These are phyloP conservation scores for Solioccasus polychromus DNA, from an alignment of 768 basidiomycete species.

Conservation along the genomic window DNA sequence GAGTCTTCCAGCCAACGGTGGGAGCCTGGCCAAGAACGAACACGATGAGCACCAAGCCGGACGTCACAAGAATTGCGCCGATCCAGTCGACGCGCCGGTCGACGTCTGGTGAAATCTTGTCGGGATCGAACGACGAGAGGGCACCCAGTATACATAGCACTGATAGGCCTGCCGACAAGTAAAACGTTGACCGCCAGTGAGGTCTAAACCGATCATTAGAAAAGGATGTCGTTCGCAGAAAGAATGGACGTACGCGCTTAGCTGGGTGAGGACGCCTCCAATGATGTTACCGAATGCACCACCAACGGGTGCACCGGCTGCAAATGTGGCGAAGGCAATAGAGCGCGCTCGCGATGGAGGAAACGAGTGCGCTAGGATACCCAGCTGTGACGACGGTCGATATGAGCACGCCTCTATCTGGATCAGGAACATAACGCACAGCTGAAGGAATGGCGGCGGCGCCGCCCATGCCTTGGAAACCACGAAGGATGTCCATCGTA, in stretches of 20 bases:
- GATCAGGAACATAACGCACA: slow-evolving; percentile 37
- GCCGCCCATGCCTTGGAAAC: slow-evolving; percentile 74
- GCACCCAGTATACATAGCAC: slow-evolving; percentile 51
- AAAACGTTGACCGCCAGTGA: slow-evolving; percentile 72
- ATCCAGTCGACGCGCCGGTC: slow-evolving; percentile 71
- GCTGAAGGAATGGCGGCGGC: slow-evolving; percentile 75
- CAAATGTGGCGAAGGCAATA: slow-evolving; percentile 78
- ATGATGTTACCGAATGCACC: slow-evolving; percentile 65
- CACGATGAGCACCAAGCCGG: slow-evolving; percentile 64
- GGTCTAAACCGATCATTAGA: slow-evolving; percentile 10
- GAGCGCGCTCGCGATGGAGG: slow-evolving; percentile 65
- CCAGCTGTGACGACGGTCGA: slow-evolving; percentile 46
- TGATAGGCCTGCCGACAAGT: slow-evolving; percentile 56
- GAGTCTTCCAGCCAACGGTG: slow-evolving; percentile 61
- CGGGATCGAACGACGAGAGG: slow-evolving; percentile 58
- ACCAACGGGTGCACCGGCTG: slow-evolving; percentile 83
- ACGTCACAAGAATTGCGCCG: slow-evolving; percentile 63
- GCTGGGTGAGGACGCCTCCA: slow-evolving; percentile 71
- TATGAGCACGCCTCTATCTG: slow-evolving; percentile 1
- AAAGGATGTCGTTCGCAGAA: background rate
- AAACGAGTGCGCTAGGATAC: slow-evolving; percentile 80
- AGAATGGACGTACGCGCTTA: slow-evolving; percentile 32
- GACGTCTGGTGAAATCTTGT: slow-evolving; percentile 37
- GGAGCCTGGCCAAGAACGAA: slow-evolving; percentile 72
- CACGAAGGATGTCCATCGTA: slow-evolving; percentile 69